Evolutionary conservation across 2,329 filamentous ascomycete species (phyloP), one percentile per base, ranked within the genome.

Genomic region (Tolypocladium tundrense): DNA sequence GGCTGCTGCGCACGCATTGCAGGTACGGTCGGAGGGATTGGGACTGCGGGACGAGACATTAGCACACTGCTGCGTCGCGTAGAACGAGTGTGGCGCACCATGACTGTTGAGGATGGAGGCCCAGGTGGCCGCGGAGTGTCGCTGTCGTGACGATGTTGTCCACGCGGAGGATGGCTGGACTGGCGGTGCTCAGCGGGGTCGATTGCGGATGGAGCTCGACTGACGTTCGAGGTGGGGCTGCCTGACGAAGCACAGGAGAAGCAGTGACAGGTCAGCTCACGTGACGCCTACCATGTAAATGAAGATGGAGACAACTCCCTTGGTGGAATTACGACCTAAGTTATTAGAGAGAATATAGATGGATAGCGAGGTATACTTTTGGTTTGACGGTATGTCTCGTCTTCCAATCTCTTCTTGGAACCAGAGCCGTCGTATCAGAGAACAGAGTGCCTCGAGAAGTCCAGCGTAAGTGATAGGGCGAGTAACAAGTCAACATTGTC

Each of bases 11-110:
- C 68, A 97, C 94, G 75, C 90, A 95, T 80, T 96, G 91, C 66
- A 97, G 88, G 77, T 97, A 97, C 58, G 93, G 93, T 63, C 93
- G 90, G 70, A 97, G 84, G 64, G 92, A 96, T 91, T 97, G 93
- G 72, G 92, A 97, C 94, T 88, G 64, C 40, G 53, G 24, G 48
- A 21, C 31, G 19, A 37, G 19, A 14, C 48, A 52, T 52, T 52
- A 52, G 48, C 48, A 37, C 31, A 21, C 9, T 52, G 31, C 31
- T n/a, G 19, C 16, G 48, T 35, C 31, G 48, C 31, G 48, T 19
- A 10, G 48, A 19, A 37, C 31, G 31, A 8, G 48, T 37, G 10
- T 52, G 42, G 21, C 50, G 35, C n/a, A 58, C 51, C 48, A 55
- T 57, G 54, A 21, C 43, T 55, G 56, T 56, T 52, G 58, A 56